Evolutionary conservation across 768 basidiomycete species (phyloP).

Genomic region (Trametes coccinea): DNA sequence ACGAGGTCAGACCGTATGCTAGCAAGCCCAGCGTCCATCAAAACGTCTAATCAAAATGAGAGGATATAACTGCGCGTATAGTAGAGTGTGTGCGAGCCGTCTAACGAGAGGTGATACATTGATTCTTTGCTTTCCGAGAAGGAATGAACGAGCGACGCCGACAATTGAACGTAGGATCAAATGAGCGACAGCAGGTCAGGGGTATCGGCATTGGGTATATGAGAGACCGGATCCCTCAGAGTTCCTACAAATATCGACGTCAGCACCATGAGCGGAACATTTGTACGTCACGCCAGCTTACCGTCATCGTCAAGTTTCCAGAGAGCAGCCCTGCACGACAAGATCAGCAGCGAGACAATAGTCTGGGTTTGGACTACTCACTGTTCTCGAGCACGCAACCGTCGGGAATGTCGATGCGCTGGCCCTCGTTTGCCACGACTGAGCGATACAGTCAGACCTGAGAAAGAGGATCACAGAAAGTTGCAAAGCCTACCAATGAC

Average conservation of each 20-base stretch:
- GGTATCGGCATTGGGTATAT: slow-evolving; percentile 1
- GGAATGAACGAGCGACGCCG: background rate
- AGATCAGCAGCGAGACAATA: too few species aligned
- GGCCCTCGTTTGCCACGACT: slow-evolving; percentile 71
- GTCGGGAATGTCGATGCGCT: slow-evolving; percentile 59
- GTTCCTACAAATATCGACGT: background rate
- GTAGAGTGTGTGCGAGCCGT: background rate
- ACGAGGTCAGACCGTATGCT: too few species aligned
- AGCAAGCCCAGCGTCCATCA: background rate
- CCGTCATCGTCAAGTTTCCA: slow-evolving; percentile 75
- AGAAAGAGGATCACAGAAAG: too few species aligned
- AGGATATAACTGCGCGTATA: background rate
- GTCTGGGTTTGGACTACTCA: too few species aligned
- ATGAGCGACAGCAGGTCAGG: background rate
- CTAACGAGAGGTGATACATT: background rate
- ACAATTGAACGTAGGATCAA: background rate
- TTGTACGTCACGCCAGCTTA: slow-evolving; percentile 31
- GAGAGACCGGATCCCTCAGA: background rate
- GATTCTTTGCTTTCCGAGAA: background rate
- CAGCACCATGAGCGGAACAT: background rate
- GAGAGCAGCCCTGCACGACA: slow-evolving; percentile 50
- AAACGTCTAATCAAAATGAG: background rate
- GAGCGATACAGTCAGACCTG: too few species aligned
- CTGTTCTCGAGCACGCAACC: slow-evolving; percentile 55
- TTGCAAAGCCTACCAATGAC: slow-evolving; percentile 51